Evolutionary conservation across 208 protist genomes (phyloP).

Genomic region (Trypanosoma cruzi): DNA sequence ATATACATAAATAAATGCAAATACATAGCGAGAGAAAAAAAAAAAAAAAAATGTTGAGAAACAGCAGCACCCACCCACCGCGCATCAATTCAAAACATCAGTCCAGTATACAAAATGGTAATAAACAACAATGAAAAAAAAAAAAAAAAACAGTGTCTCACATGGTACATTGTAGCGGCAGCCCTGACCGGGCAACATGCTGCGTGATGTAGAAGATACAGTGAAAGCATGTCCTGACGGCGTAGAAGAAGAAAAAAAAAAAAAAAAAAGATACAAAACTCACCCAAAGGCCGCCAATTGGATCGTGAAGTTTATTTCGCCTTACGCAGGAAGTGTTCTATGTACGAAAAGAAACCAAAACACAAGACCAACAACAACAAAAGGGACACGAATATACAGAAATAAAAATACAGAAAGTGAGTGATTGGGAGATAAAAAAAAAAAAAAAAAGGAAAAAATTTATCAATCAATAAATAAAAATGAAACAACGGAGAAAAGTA

Average conservation of each 20-base stretch:
- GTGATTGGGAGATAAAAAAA: conserved; percentile 4
- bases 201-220: neutral
- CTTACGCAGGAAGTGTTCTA: neutral
- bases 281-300: neutral
- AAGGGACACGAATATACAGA: neutral
- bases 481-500: neutral
- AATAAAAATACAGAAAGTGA: neutral
- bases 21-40: neutral
- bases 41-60: conserved; percentile 1
- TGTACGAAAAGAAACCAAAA: neutral
- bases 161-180: neutral
- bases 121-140: neutral
- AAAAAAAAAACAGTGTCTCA: neutral
- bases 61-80: neutral
- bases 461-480: neutral
- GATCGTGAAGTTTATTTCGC: neutral
- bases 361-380: neutral
- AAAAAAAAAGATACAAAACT: conserved; percentile 2
- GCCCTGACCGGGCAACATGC: neutral
- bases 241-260: neutral
- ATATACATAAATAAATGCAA: conserved; percentile 10
- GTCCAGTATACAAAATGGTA: neutral
- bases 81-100: neutral
- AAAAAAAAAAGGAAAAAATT: neutral
- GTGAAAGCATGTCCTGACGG: neutral